These are phyloP conservation scores for Plantago lanceolata DNA, from an alignment of 305 asterid genomes.

Conservation along the genomic window DNA sequence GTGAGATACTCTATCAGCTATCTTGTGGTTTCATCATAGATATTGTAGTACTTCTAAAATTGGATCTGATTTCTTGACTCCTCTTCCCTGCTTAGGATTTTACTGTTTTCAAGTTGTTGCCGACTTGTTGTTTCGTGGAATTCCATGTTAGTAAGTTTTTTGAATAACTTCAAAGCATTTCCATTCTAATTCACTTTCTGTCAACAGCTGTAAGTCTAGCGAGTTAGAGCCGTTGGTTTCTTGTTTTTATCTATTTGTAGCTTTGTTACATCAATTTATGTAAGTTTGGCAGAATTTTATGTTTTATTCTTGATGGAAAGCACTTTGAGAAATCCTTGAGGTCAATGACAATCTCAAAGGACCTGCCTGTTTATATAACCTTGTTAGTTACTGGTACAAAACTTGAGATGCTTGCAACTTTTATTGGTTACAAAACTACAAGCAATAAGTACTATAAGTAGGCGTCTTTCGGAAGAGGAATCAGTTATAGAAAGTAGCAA, in stretches of 20 bases:
- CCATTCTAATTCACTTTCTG: neutral
- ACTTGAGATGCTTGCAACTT: neutral
- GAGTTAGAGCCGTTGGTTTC: neutral
- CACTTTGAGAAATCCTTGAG: no score
- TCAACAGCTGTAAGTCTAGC: neutral
- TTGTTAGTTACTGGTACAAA: neutral
- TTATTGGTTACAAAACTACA: neutral
- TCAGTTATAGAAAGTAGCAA: neutral
- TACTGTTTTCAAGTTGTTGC: neutral
- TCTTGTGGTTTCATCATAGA: neutral
- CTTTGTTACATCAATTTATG: neutral
- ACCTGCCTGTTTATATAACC: neutral
- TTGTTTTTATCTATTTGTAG: neutral
- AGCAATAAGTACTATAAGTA: neutral
- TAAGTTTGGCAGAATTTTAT: neutral
- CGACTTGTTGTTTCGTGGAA: neutral
- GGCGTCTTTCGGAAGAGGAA: neutral
- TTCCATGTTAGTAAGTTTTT: neutral
- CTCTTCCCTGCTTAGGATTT: neutral
- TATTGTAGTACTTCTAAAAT: neutral
- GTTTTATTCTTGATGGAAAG: neutral
- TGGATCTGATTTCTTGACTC: conserved; percentile 1
- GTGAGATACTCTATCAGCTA: neutral
- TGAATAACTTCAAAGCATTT: neutral
- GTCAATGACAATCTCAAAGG: neutral